phyloP scores from a whole-genome alignment of 768 basidiomycete species.

The Auricularia auricula-judae region DNA sequence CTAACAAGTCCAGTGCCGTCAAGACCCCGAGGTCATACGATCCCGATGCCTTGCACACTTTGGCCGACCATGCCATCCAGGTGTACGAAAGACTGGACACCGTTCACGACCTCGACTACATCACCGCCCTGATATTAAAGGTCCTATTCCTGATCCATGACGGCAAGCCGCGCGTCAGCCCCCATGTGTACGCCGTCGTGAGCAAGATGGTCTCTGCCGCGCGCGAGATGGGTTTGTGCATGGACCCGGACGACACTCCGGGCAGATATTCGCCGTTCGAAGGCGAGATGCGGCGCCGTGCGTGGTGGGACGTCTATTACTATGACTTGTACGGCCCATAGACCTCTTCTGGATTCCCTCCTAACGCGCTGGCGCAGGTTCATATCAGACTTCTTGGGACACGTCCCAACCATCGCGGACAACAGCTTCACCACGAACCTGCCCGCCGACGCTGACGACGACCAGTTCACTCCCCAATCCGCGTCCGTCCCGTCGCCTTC shows the following conservation, averaged over 20 bases:
- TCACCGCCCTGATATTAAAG: slow-evolving; percentile 49
- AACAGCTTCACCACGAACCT: slow-evolving; percentile 43
- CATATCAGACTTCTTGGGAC: slow-evolving; percentile 55
- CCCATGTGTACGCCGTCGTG: slow-evolving; percentile 34
- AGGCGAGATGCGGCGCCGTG: slow-evolving; percentile 38
- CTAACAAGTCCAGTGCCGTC: slow-evolving; percentile 6
- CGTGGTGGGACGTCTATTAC: slow-evolving; percentile 76
- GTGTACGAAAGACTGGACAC: slow-evolving; percentile 29
- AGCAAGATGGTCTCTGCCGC: slow-evolving; percentile 63
- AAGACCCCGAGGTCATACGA: slow-evolving; percentile 15
- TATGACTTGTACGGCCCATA: slow-evolving; percentile 53
- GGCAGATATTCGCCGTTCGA: slow-evolving; percentile 39
- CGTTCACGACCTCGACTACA: slow-evolving; percentile 42
- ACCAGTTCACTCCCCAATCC: slow-evolving; percentile 36
- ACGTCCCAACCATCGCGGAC: slow-evolving; percentile 47
- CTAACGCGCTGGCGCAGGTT: slow-evolving; percentile 32
- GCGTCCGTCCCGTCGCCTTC: slow-evolving; percentile 30
- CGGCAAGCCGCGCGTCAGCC: slow-evolving; percentile 31
- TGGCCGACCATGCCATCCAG: slow-evolving; percentile 37
- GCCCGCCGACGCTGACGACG: slow-evolving; percentile 48
- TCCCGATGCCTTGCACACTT: slow-evolving; percentile 26
- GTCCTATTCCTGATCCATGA: slow-evolving; percentile 43
- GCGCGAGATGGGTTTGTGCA: slow-evolving; percentile 48
- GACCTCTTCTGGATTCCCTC: neutral
- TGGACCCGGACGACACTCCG: slow-evolving; percentile 45